Evolutionary conservation across 805 yeast genomes (phyloP).

Genomic region (Yamadazyma olivae): DNA sequence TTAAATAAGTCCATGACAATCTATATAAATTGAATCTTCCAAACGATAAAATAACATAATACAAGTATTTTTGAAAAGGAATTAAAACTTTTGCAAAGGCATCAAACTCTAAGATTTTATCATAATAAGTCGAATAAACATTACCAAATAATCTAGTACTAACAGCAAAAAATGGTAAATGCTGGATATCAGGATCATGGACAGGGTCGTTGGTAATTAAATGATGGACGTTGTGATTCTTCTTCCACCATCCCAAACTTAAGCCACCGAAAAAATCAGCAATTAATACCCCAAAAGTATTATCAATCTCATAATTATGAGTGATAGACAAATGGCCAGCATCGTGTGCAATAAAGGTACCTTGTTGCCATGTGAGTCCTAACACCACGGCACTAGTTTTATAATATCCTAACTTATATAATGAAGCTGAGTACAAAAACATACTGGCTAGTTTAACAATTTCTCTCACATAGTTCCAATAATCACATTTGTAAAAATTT

Average conservation of each 20-base stretch:
- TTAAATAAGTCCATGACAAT: constrained; percentile 72
- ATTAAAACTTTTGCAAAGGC: constrained; percentile 54
- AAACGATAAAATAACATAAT: constrained; percentile 76
- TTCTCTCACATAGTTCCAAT: constrained; percentile 72
- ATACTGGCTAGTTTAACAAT: constrained; percentile 55
- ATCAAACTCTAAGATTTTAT: constrained; percentile 65
- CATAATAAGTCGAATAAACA: constrained; percentile 79
- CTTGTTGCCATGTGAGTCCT: constrained; percentile 86
- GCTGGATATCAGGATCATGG: constrained; percentile 94
- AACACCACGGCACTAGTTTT: constrained; percentile 58
- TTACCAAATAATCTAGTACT: constrained; percentile 64
- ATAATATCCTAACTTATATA: constrained; percentile 46
- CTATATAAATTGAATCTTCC: constrained; percentile 86
- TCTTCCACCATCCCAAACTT: constrained; percentile 92
- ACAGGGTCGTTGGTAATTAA: constrained; percentile 88
- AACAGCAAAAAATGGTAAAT: constrained; percentile 87
- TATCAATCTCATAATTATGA: constrained; percentile 75
- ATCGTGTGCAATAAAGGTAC: constrained; percentile 85
- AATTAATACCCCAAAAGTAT: constrained; percentile 64
- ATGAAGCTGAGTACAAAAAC: constrained; percentile 46
- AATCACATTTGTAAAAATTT: constrained; percentile 71
- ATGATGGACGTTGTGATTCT: constrained; percentile 93
- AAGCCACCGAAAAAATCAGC: constrained; percentile 87
- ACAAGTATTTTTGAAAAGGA: constrained; percentile 65
- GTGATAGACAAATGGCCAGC: constrained; percentile 86